Percentiles rank a stretch among this genome's conserved stretches.
Evolutionary conservation across 2,329 filamentous ascomycete species (phyloP).

Genomic region (Cercospora zeae-maydis): DNA sequence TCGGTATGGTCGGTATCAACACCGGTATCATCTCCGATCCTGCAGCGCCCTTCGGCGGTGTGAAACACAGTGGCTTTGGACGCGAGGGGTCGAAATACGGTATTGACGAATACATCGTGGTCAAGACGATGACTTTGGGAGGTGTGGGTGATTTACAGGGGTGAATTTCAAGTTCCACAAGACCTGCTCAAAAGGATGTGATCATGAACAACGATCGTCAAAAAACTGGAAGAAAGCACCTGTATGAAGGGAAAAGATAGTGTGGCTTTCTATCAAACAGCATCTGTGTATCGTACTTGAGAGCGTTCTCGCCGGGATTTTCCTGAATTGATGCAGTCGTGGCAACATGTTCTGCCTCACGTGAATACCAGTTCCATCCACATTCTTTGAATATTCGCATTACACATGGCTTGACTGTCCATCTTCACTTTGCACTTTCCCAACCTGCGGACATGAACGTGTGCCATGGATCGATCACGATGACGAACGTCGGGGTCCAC

Average conservation of each 20-base stretch:
- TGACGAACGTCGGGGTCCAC: not conserved
- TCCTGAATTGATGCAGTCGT: not conserved
- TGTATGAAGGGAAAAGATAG: not conserved
- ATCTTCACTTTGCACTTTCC: not conserved
- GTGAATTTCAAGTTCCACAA: not conserved
- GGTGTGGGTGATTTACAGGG: slow-evolving; percentile 16
- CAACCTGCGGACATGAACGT: not conserved
- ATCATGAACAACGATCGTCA: not conserved
- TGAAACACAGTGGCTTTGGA: slow-evolving; percentile 79
- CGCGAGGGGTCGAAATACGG: slow-evolving; percentile 75
- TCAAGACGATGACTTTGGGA: slow-evolving; percentile 60
- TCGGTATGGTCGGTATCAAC: slow-evolving; percentile 39
- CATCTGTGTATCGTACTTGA: not conserved
- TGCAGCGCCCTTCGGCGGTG: slow-evolving; percentile 63
- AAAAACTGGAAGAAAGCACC: not conserved
- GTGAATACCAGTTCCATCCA: not conserved
- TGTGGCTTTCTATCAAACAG: not conserved
- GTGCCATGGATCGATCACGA: not conserved
- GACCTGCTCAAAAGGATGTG: not conserved
- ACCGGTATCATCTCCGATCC: slow-evolving; percentile 28
- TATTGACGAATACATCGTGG: slow-evolving; percentile 69
- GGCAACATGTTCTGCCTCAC: not conserved
- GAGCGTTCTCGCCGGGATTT: not conserved
- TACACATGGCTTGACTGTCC: not conserved
- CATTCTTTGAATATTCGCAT: not conserved